Evolutionary conservation across 306 rosid species (phyloP).

Genomic region (Cicer pinnatifidum): DNA sequence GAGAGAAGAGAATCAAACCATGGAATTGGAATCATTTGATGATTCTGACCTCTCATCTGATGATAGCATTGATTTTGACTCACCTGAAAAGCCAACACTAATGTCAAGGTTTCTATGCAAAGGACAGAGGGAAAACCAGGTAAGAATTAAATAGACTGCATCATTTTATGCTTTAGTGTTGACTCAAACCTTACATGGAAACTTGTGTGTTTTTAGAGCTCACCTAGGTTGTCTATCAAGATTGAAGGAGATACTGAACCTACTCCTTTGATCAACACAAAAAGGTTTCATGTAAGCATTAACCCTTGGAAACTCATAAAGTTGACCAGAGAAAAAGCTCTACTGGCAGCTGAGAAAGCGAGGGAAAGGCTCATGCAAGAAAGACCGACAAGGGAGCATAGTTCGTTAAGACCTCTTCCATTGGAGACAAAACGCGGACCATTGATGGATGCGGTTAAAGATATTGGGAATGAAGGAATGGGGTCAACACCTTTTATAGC

Average conservation of each 20-base stretch:
- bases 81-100: conserved; percentile 78
- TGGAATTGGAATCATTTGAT: conserved; percentile 64
- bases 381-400: conserved; percentile 53
- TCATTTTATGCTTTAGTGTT: conserved; percentile 24
- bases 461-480: conserved; percentile 45
- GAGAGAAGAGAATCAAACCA: conserved; percentile 74
- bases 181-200: conserved; percentile 28
- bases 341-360: conserved; percentile 81
- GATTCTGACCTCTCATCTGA: conserved; percentile 88
- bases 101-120: conserved; percentile 71
- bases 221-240: conserved; percentile 71
- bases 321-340: conserved; percentile 82
- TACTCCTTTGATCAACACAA: conserved; percentile 55
- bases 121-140: conserved; percentile 58
- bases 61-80: conserved; percentile 75
- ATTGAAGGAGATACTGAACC: conserved; percentile 72
- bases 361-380: conserved; percentile 69
- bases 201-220: conserved; percentile 59
- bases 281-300: conserved; percentile 71
- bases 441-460: conserved; percentile 46
- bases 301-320: conserved; percentile 86
- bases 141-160: conserved; percentile 42
- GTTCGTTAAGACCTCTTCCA: conserved; percentile 74
- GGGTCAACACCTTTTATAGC: conserved; percentile 51
- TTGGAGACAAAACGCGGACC: conserved; percentile 72